phyloP scores from a whole-genome alignment of 2,329 filamentous ascomycete species.

The Ophiostoma ulmi region DNA sequence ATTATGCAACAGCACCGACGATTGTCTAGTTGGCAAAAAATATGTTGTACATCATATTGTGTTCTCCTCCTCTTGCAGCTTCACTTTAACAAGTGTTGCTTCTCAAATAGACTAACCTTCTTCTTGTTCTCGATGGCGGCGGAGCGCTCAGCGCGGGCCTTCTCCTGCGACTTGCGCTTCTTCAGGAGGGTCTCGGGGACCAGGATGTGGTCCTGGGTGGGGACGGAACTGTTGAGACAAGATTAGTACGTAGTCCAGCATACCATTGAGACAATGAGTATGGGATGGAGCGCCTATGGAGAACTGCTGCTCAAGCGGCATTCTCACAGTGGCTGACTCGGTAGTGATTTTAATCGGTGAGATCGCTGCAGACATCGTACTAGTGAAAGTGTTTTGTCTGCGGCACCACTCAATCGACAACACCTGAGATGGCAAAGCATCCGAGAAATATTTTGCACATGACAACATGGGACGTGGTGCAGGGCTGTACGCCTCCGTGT shows the following conservation, averaged over 20 bases:
- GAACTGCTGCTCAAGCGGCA: constrained; percentile 91
- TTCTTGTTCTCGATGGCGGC: constrained; percentile 80
- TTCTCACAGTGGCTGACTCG: constrained; percentile 88
- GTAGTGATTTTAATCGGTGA: constrained; percentile 77
- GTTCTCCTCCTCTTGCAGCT: constrained; percentile 38
- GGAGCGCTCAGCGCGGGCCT: constrained; percentile 85
- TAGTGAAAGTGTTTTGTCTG: not conserved
- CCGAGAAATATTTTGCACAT: constrained; percentile 41
- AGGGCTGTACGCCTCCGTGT: not conserved
- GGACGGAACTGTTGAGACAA: constrained; percentile 72
- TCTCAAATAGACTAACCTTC: constrained; percentile 55
- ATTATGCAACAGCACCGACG: constrained; percentile 96
- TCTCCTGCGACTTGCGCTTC: constrained; percentile 99
- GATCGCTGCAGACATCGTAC: constrained; percentile 34
- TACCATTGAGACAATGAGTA: constrained; percentile 50
- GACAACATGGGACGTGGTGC: constrained; percentile 9
- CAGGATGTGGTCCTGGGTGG: constrained; percentile 90
- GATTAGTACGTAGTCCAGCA: constrained; percentile 76
- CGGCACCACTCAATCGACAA: constrained; percentile 66
- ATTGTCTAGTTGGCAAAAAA: constrained; percentile 77
- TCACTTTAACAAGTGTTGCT: constrained; percentile 12
- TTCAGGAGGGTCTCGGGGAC: constrained; percentile 99
- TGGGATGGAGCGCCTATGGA: constrained; percentile 68
- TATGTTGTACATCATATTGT: constrained; percentile 78
- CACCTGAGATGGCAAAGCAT: constrained; percentile 50